Evolutionary conservation across 2,329 filamentous ascomycete genomes (phyloP).

Genomic region (Curvularia eragrostidis): DNA sequence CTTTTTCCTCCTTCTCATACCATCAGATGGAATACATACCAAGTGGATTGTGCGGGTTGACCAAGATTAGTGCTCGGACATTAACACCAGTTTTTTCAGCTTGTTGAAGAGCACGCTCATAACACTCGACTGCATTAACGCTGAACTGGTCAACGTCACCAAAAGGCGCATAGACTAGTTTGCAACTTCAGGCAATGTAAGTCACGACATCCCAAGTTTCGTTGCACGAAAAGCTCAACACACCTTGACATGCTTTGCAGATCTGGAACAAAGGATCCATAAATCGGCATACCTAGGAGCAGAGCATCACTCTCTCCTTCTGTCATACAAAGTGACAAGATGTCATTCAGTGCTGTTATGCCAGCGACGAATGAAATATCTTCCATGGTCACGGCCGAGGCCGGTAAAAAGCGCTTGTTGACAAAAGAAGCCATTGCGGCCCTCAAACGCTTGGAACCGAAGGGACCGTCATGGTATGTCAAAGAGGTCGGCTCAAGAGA

Average conservation of each 20-base stretch:
- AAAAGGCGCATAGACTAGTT: slow-evolving; percentile 9
- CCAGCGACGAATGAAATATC: slow-evolving; percentile 10
- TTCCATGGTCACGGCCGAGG: slow-evolving; percentile 3
- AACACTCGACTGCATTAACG: slow-evolving; percentile 37
- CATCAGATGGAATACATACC: slow-evolving; percentile 27
- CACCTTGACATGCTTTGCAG: slow-evolving; percentile 15
- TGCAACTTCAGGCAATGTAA: slow-evolving; percentile 6
- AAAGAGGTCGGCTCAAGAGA: slow-evolving; percentile 3
- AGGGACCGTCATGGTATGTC: slow-evolving; percentile 15
- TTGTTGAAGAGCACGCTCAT: slow-evolving; percentile 48
- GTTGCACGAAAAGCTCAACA: not conserved
- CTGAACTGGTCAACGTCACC: slow-evolving; percentile 6
- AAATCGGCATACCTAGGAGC: slow-evolving; percentile 16
- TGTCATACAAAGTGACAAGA: slow-evolving; percentile 12
- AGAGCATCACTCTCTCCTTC: slow-evolving; percentile 11
- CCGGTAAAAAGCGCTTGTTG: slow-evolving; percentile 11
- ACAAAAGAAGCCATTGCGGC: slow-evolving; percentile 11
- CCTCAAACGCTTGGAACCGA: slow-evolving; percentile 9
- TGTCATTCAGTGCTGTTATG: slow-evolving; percentile 14
- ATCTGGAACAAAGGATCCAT: slow-evolving; percentile 13
- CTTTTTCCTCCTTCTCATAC: not conserved
- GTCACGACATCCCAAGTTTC: not conserved
- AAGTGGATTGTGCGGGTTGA: slow-evolving; percentile 61
- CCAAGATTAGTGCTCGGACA: slow-evolving; percentile 57
- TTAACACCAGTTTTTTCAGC: slow-evolving; percentile 44